Evolutionary conservation across 805 yeast genomes (phyloP).

Genomic region (Ogataea neopini): DNA sequence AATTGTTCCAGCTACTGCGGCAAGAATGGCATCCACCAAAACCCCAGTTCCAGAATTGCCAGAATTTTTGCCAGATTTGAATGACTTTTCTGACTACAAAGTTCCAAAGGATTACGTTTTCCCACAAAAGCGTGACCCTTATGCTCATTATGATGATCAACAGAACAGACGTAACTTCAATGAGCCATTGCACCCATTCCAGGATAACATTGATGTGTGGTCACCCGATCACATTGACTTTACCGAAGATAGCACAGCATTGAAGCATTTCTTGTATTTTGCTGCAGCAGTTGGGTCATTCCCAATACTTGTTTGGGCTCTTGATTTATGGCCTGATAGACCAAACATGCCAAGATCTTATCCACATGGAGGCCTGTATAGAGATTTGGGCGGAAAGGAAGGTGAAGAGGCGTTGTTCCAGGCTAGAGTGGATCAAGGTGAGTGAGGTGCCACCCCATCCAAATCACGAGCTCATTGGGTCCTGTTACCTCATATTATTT

Average conservation of each 20-base stretch:
- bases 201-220: constrained; percentile 81
- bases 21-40: constrained; percentile 10
- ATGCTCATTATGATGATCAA: constrained; percentile 72
- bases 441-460: no score
- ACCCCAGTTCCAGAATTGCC: constrained; percentile 23
- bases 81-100: constrained; percentile 50
- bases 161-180: constrained; percentile 78
- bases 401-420: constrained; percentile 44
- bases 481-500: constrained; percentile 11
- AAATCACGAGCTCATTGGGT: no score
- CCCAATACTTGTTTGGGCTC: constrained; percentile 46
- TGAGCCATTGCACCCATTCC: constrained; percentile 70
- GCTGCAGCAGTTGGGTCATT: constrained; percentile 48
- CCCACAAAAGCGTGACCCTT: constrained; percentile 66
- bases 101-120: constrained; percentile 55
- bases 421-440: constrained; percentile 43
- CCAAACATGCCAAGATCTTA: constrained; percentile 76
- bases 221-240: constrained; percentile 73
- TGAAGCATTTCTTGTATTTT: constrained; percentile 56
- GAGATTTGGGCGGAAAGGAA: constrained; percentile 65
- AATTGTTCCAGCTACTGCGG: neutral
- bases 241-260: constrained; percentile 61
- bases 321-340: constrained; percentile 60
- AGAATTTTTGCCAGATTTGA: constrained; percentile 32
- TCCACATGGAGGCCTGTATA: constrained; percentile 75